Percentiles rank a stretch among this genome's conserved stretches.
Conservation (phyloP, 768 basidiomycete species). For the Hebeloma cylindrosporum region DNA sequence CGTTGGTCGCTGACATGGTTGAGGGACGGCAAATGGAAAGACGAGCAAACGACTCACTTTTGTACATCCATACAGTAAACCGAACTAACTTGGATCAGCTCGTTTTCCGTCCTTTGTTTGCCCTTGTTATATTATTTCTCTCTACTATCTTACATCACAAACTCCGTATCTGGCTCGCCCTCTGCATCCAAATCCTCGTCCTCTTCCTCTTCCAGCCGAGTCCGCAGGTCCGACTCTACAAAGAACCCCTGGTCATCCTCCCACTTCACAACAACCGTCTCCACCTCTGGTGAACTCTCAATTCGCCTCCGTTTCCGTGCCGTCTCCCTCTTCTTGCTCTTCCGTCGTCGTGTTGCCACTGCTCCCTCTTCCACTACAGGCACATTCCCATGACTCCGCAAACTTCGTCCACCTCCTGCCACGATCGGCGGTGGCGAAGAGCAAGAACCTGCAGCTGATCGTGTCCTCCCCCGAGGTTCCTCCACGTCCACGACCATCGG, state of each 20-base stretch:
- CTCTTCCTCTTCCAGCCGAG: slow-evolving; percentile 27
- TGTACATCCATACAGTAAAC: slow-evolving; percentile 36
- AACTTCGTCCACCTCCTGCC: slow-evolving; percentile 15
- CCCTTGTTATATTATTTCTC: slow-evolving; percentile 12
- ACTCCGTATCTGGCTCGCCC: slow-evolving; percentile 13
- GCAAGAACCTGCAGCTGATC: slow-evolving; percentile 15
- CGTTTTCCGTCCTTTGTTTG: slow-evolving; percentile 29
- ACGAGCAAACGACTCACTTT: slow-evolving; percentile 35
- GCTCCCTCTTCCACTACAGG: slow-evolving; percentile 10
- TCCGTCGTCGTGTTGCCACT: too few species aligned
- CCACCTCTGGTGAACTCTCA: slow-evolving; percentile 37
- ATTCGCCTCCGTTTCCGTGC: slow-evolving; percentile 30
- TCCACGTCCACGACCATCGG: slow-evolving; percentile 15
- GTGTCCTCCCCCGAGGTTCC: slow-evolving; percentile 12
- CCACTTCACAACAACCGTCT: slow-evolving; percentile 26
- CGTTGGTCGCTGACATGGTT: slow-evolving; percentile 47
- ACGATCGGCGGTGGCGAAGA: too few species aligned
- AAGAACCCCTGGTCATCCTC: slow-evolving; percentile 25
- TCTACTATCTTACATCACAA: slow-evolving; percentile 12
- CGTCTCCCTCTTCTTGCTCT: slow-evolving; percentile 7
- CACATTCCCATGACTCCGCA: slow-evolving; percentile 13
- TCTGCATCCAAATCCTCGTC: slow-evolving; percentile 20
- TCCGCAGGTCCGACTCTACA: slow-evolving; percentile 29
- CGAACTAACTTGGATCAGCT: slow-evolving; percentile 15
- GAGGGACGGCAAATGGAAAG: slow-evolving; percentile 8